These are phyloP conservation scores for Fusarium solani-melongenae DNA, from an alignment of 2,329 filamentous ascomycete genomes.

Conservation along the genomic window DNA sequence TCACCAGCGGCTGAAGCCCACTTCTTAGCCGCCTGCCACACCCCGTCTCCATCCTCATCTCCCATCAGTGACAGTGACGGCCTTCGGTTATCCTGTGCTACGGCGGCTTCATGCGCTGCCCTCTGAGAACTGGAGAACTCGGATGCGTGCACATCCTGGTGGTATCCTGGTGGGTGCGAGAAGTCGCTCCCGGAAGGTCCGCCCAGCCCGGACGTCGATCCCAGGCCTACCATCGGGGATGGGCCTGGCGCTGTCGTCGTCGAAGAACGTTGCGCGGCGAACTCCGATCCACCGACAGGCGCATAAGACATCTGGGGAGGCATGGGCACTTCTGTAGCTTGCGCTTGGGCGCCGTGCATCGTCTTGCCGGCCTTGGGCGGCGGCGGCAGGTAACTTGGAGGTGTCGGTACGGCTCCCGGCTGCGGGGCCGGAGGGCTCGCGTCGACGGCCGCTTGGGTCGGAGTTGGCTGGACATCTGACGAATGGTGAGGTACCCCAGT, in stretches of 20 bases:
- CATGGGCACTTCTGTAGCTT: constrained; percentile 56
- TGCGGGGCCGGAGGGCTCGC: constrained; percentile 65
- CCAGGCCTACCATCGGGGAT: constrained; percentile 41
- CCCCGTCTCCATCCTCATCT: constrained; percentile 54
- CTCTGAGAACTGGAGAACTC: constrained; percentile 61
- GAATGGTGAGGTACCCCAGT: constrained; percentile 53
- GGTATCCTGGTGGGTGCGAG: constrained; percentile 65
- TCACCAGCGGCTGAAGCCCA: constrained; percentile 67
- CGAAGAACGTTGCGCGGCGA: constrained; percentile 58
- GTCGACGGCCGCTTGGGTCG: constrained; percentile 50
- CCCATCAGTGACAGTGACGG: constrained; percentile 35
- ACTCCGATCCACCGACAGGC: constrained; percentile 55
- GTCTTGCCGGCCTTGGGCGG: constrained; percentile 64
- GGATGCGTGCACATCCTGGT: constrained; percentile 65
- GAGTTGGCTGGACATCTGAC: constrained; percentile 54
- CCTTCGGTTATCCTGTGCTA: constrained; percentile 37
- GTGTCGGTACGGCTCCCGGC: constrained; percentile 64
- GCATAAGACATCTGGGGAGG: constrained; percentile 61
- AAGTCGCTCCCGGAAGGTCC: constrained; percentile 45
- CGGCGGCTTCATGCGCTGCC: constrained; percentile 51
- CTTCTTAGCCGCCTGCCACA: constrained; percentile 69
- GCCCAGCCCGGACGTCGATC: constrained; percentile 42
- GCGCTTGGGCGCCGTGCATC: constrained; percentile 48
- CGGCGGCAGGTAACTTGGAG: constrained; percentile 56
- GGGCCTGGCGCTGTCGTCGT: constrained; percentile 50